phyloP scores from a whole-genome alignment of 805 yeast species.

The Saccharomyces paradoxus region DNA sequence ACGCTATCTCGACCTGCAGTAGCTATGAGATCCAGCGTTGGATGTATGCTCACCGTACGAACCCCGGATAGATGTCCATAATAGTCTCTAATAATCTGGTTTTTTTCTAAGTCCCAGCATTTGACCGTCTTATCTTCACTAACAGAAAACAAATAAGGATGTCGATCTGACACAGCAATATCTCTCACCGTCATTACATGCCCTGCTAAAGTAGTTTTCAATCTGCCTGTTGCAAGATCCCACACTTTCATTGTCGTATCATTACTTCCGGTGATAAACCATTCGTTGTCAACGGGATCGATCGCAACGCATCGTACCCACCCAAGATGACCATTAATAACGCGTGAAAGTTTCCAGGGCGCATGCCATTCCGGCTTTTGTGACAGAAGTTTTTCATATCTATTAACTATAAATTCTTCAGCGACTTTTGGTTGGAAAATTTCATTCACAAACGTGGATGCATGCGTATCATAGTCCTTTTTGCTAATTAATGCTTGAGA shows the following conservation, averaged over 20 bases:
- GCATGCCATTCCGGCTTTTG: constrained; percentile 40
- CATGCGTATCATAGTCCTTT: constrained; percentile 3
- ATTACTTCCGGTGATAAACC: constrained; percentile 87
- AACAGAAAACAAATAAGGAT: constrained; percentile 84
- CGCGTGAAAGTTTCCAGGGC: constrained; percentile 65
- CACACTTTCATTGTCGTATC: constrained; percentile 87
- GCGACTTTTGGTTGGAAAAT: constrained; percentile 6
- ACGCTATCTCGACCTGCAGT: constrained; percentile 88
- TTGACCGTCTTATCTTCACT: constrained; percentile 89
- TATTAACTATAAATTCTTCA: constrained; percentile 16
- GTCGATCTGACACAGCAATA: constrained; percentile 59
- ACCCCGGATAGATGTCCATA: constrained; percentile 93
- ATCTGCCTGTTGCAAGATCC: constrained; percentile 68
- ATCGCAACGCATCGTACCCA: constrained; percentile 80
- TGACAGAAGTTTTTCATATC: constrained; percentile 13
- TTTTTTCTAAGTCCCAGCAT: constrained; percentile 93
- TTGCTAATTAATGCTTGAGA: constrained; percentile 2
- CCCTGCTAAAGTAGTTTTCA: constrained; percentile 76
- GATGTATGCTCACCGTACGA: constrained; percentile 76
- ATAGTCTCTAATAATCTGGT: constrained; percentile 72
- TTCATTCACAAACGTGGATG: constrained; percentile 1
- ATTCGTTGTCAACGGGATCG: constrained; percentile 74
- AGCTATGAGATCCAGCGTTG: constrained; percentile 69
- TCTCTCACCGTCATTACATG: constrained; percentile 86
- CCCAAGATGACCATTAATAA: constrained; percentile 84